These are phyloP conservation scores for Geopyxis carbonaria DNA, from an alignment of 495 filamentous ascomycete genomes.

Conservation along the genomic window DNA sequence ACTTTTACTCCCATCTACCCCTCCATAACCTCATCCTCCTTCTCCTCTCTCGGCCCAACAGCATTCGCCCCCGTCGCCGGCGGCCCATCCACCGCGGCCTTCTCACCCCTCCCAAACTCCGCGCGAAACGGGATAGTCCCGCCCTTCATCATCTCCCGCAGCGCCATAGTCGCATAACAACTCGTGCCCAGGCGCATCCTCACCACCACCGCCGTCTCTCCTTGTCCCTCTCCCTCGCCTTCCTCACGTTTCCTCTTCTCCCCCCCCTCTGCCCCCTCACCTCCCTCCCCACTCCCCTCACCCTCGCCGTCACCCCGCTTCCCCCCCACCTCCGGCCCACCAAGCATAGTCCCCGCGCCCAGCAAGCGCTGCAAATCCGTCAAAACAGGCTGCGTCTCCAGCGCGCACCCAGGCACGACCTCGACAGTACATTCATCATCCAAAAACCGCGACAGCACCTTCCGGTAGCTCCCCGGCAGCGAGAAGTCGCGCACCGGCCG, in stretches of 20 bases:
- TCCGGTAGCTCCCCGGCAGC: constrained; percentile 76
- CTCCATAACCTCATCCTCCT: too few species aligned
- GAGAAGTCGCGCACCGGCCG: constrained; percentile 69
- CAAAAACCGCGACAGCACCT: constrained; percentile 54
- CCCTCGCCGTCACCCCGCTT: constrained; percentile 24
- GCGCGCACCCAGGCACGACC: constrained; percentile 46
- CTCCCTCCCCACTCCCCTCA: constrained; percentile 15
- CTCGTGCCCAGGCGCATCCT: constrained; percentile 71
- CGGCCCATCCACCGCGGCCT: too few species aligned
- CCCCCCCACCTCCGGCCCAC: constrained; percentile 5
- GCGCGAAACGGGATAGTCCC: constrained; percentile 47
- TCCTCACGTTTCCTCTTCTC: constrained; percentile 18
- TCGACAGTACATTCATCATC: constrained; percentile 37
- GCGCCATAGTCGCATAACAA: constrained; percentile 87
- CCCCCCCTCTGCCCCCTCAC: constrained; percentile 19
- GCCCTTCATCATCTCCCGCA: constrained; percentile 64
- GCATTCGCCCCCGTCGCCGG: too few species aligned
- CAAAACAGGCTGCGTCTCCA: constrained; percentile 48
- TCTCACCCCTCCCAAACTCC: constrained; percentile 40
- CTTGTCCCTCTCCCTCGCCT: constrained; percentile 16
- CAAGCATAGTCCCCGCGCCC: neutral
- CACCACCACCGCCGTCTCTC: constrained; percentile 41
- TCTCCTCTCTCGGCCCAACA: too few species aligned
- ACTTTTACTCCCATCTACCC: too few species aligned
- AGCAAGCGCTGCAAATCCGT: constrained; percentile 3